A percentile compares a stretch with the other conserved stretches of the same genome.
phyloP scores from a whole-genome alignment of 257 asterid species.

The Nicotiana undulata region DNA sequence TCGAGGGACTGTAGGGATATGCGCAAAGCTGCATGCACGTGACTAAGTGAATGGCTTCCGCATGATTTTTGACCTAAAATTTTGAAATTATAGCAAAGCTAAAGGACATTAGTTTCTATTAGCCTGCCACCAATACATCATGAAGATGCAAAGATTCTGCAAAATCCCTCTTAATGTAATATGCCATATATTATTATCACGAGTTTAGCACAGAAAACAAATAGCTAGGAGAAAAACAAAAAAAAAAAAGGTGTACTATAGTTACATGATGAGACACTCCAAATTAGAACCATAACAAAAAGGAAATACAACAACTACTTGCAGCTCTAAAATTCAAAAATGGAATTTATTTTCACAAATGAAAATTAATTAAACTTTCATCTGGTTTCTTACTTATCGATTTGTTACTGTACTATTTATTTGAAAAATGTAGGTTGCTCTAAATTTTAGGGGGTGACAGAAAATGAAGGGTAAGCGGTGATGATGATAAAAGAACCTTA shows the following conservation, averaged over 20 bases:
- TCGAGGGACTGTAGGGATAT: not conserved
- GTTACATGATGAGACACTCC: not conserved
- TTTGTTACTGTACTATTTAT: not conserved
- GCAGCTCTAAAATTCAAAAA: not conserved
- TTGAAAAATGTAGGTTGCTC: not conserved
- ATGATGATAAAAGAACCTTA: not conserved
- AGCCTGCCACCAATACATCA: not conserved
- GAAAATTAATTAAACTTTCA: not conserved
- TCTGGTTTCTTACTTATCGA: not conserved
- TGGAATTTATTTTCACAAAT: not conserved
- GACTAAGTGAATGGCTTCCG: conserved; percentile 1
- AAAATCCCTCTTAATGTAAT: not conserved
- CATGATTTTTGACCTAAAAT: not conserved
- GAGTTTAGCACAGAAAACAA: too few relatives aligned
- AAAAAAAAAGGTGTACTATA: not conserved
- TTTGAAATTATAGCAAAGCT: not conserved
- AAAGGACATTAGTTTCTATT: not conserved
- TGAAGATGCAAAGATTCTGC: not conserved
- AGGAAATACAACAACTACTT: not conserved
- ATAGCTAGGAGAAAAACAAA: not conserved
- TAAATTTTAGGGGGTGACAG: not conserved
- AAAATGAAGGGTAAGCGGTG: not conserved
- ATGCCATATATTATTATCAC: not conserved
- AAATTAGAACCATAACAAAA: not conserved
- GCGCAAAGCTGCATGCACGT: not conserved